A percentile compares a stretch with the other conserved stretches of the same genome.
These are phyloP conservation scores for Trypanosoma conorhini DNA, from an alignment of 208 protist species.

Conservation along the genomic window DNA sequence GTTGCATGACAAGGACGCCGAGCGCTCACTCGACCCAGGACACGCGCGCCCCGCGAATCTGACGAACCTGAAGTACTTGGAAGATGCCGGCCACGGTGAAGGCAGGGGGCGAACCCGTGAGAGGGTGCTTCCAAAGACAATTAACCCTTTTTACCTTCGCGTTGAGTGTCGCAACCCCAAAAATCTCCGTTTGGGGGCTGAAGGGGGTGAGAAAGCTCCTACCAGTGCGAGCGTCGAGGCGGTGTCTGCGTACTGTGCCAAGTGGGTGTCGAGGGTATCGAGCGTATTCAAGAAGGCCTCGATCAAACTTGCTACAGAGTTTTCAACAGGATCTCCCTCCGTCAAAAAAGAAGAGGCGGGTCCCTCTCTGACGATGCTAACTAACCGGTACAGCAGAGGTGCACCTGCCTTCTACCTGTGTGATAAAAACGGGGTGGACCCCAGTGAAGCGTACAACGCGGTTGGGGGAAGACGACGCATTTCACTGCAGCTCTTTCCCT, in stretches of 20 bases:
- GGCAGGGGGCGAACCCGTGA: not conserved
- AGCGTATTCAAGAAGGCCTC: conserved; percentile 33
- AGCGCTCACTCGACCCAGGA: conserved; percentile 17
- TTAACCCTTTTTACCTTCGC: conserved; percentile 43
- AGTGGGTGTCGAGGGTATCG: conserved; percentile 48
- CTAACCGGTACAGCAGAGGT: conserved; percentile 1
- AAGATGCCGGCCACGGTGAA: conserved; percentile 2
- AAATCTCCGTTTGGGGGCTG: conserved; percentile 35
- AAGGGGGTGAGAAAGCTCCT: conserved; percentile 35
- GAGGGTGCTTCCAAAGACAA: conserved; percentile 37
- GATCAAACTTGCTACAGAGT: conserved; percentile 23
- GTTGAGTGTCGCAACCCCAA: conserved; percentile 58
- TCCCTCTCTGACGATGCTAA: not conserved
- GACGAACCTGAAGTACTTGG: conserved; percentile 23
- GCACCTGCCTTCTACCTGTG: conserved; percentile 34
- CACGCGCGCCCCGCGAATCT: conserved; percentile 17
- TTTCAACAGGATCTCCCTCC: conserved; percentile 25
- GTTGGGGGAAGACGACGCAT: conserved; percentile 44
- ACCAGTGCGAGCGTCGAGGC: conserved; percentile 61
- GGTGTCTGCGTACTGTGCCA: conserved; percentile 46
- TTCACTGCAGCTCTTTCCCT: conserved; percentile 44
- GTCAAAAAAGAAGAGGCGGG: conserved; percentile 20
- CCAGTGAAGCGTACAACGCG: conserved; percentile 64
- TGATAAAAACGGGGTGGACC: conserved; percentile 42
- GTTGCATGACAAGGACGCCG: not conserved